Base-by-base conservation (phyloP, 768 basidiomycete genomes). In the Brasilioporus rufonigricans region DNA sequence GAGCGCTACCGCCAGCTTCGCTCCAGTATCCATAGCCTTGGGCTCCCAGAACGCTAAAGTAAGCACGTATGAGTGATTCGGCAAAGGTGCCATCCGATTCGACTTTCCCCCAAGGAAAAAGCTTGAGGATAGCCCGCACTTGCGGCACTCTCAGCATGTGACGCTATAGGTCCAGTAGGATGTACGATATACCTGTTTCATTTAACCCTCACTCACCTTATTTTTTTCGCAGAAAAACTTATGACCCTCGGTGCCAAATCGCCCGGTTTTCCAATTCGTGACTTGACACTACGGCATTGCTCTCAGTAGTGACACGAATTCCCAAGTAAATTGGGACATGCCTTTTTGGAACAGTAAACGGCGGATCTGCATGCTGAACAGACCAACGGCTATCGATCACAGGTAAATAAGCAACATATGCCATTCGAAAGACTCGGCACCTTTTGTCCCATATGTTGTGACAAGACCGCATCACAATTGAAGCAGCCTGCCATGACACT, bases 21-120 rank as follows among this genome's bases (percentile, higher is more conserved):
- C 74, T 72, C 76, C 77, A 79, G 58, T 72, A 78, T 11, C 77
- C 77, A 40, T 67, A 73, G 19, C 72, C 69, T 21, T 71, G 67
- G 8, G 65, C 62, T 21, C 78, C 77, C 32, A 77, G 65, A 26
- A 79, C 73, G 11, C 51, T 64, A 52, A 68, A 72, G 19, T 68
- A 71, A 16, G 70, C 77, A 14, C 68, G 70, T n/a, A 67, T 66
- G 53, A 76, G 38, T 19, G 70, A 59, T 40, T 64, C 63, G 6
- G 61, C 51, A 59, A 76, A 77, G 19, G 74, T 72, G 11, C 74
- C 73, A 58, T 77, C 77, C 11, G 63, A 67, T 53, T 78, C 76
- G 21, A 78, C 12, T 35, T 70, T 71, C 13, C 73, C 77, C 76
- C 77, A 77, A 9, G 76, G 72, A 56, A 77, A 78, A 23, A 72